Conservation (phyloP, 208 protist species). For the Trypanosoma scelopori region DNA sequence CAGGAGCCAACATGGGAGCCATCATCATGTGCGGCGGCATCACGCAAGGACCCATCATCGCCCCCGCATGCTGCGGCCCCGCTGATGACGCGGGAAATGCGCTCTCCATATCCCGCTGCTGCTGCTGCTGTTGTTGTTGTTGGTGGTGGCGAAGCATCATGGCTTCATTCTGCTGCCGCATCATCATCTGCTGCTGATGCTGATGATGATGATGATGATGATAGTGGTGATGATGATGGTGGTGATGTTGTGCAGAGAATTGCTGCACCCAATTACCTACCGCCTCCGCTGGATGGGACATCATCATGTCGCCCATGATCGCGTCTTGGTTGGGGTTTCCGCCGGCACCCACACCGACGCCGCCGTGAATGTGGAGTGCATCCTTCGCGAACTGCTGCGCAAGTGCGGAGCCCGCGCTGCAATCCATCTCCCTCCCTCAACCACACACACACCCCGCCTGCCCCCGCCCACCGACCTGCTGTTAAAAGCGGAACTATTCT, state of each 20-base stretch:
- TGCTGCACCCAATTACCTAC: constrained; percentile 53
- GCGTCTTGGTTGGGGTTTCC: constrained; percentile 54
- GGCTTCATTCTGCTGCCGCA: constrained; percentile 53
- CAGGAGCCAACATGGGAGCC: constrained; percentile 43
- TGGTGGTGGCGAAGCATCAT: constrained; percentile 29
- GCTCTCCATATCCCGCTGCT: constrained; percentile 71
- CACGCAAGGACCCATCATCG: neutral
- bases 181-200: constrained; percentile 36
- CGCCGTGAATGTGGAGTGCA: constrained; percentile 55
- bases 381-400: constrained; percentile 74
- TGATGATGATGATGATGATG: constrained; percentile 25
- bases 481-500: too few relatives aligned
- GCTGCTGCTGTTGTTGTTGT: constrained; percentile 1
- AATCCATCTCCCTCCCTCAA: constrained; percentile 55
- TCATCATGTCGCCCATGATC: constrained; percentile 41
- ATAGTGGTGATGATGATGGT: constrained; percentile 25
- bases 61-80: constrained; percentile 3
- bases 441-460: too few relatives aligned
- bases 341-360: constrained; percentile 33
- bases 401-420: constrained; percentile 60
- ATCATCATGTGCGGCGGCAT: constrained; percentile 37
- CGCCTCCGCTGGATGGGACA: constrained; percentile 1
- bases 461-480: too few relatives aligned
- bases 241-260: constrained; percentile 38
- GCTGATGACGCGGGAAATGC: constrained; percentile 37